These are phyloP conservation scores for Daphne laureola DNA, from an alignment of 441 rosid genomes.

Conservation along the genomic window DNA sequence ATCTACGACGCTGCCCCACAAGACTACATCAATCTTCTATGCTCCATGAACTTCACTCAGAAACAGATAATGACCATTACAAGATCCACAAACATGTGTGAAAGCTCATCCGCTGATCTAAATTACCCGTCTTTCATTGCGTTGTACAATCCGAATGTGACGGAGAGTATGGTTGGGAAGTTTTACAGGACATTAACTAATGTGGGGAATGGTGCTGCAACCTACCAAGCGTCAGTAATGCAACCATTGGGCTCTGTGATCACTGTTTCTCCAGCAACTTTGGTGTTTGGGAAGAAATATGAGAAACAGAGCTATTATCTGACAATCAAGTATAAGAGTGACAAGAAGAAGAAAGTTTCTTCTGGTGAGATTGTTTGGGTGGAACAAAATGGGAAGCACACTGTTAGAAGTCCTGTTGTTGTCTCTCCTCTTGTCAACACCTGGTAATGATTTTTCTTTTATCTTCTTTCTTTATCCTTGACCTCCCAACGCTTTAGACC, in stretches of 20 bases:
- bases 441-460: not conserved
- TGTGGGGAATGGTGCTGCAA: slow-evolving; percentile 27
- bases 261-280: slow-evolving; percentile 20
- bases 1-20: slow-evolving; percentile 38
- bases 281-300: slow-evolving; percentile 22
- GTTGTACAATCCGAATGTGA: slow-evolving; percentile 15
- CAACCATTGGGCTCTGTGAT: slow-evolving; percentile 21
- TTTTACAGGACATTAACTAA: slow-evolving; percentile 35
- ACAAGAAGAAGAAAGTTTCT: slow-evolving; percentile 11
- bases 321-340: slow-evolving; percentile 8
- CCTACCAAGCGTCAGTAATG: slow-evolving; percentile 19
- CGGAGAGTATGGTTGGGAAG: not conserved
- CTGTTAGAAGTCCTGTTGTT: slow-evolving; percentile 35
- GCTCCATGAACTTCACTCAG: slow-evolving; percentile 32
- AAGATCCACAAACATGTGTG: slow-evolving; percentile 25
- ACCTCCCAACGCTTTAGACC: too few species aligned
- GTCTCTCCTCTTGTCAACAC: slow-evolving; percentile 17
- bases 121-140: slow-evolving; percentile 48
- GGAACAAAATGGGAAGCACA: slow-evolving; percentile 24
- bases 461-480: too few species aligned
- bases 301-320: slow-evolving; percentile 27
- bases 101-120: slow-evolving; percentile 28
- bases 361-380: slow-evolving; percentile 35
- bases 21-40: slow-evolving; percentile 37
- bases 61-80: slow-evolving; percentile 31